Percentiles rank a stretch among this genome's conserved stretches.
These are phyloP conservation scores for Aspergillus jensenii DNA, from an alignment of 2,329 filamentous ascomycete species.

Conservation along the genomic window DNA sequence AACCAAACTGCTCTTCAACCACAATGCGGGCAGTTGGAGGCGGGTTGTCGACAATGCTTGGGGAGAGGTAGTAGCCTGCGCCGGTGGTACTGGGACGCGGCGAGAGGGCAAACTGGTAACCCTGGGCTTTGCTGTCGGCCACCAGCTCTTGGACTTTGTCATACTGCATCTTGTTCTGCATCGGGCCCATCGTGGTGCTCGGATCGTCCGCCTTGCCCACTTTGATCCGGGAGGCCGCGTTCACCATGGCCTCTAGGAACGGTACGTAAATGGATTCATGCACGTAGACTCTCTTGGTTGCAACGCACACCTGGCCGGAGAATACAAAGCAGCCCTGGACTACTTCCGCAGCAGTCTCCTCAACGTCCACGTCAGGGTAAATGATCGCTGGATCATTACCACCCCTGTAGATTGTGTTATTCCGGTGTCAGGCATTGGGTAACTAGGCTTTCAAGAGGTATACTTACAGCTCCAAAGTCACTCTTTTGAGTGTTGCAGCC, in stretches of 20 bases:
- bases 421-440: too few species aligned
- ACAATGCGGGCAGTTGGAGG: conserved; percentile 57
- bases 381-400: conserved; percentile 37
- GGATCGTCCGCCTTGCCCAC: conserved; percentile 38
- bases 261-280: conserved; percentile 57
- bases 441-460: too few species aligned
- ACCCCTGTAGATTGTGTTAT: conserved; percentile 16
- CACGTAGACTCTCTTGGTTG: conserved; percentile 58
- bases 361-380: not conserved
- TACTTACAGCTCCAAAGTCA: conserved; percentile 38
- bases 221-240: conserved; percentile 40
- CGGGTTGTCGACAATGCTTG: conserved; percentile 59
- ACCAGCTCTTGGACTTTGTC: conserved; percentile 29
- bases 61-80: conserved; percentile 56
- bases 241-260: conserved; percentile 48
- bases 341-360: not conserved
- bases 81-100: too few species aligned
- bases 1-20: conserved; percentile 56
- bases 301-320: conserved; percentile 52
- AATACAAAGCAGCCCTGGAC: not conserved
- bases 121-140: too few species aligned
- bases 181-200: conserved; percentile 53
- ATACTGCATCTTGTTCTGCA: conserved; percentile 65
- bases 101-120: too few species aligned
- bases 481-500: conserved; percentile 37